These are phyloP conservation scores for Daucus carota DNA, from an alignment of 129 eudicot species.

Conservation along the genomic window DH1_v3.0 NC_030385.2:30148001-30148500, in stretches of 20 bases:
- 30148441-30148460: slow-evolving; percentile 15
- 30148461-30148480: slow-evolving; percentile 25
- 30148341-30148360: slow-evolving; percentile 25
- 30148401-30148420: slow-evolving; percentile 29
- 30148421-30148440: slow-evolving; percentile 13
- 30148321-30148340: slow-evolving; percentile 35
- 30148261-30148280: slow-evolving; percentile 16
- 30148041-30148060: slow-evolving; percentile 60
- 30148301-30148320: slow-evolving; percentile 12
- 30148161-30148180: slow-evolving; percentile 30
- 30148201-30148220: slow-evolving; percentile 40
- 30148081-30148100: slow-evolving; percentile 93
- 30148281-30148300: background rate
- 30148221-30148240: slow-evolving; percentile 20
- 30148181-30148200: slow-evolving; percentile 46
- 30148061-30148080: slow-evolving; percentile 86
- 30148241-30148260: slow-evolving; percentile 24
- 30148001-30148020: slow-evolving; percentile 2
- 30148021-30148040: slow-evolving; percentile 11
- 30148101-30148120: slow-evolving; percentile 78
- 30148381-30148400: slow-evolving; percentile 41
- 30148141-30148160: slow-evolving; percentile 33
- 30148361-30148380: slow-evolving; percentile 12
- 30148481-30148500: slow-evolving; percentile 15
- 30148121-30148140: slow-evolving; percentile 87